Evolutionary conservation across 257 asterid genomes (phyloP).

Genomic region (Nicotiana tomentosiformis): DNA sequence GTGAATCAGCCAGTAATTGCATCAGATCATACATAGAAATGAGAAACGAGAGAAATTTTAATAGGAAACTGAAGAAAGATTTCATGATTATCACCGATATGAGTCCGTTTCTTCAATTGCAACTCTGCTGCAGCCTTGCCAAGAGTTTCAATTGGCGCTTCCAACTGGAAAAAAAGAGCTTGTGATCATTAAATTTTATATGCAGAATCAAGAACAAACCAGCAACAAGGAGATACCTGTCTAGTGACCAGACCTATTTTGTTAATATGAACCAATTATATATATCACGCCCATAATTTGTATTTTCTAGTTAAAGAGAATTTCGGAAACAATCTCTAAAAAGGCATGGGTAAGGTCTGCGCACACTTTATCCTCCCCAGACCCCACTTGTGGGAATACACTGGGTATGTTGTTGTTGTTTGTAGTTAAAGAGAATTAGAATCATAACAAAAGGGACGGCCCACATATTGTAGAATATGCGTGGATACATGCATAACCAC

Average conservation of each 20-base stretch:
- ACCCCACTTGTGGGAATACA: no score
- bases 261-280: background rate
- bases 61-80: background rate
- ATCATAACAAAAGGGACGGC: background rate
- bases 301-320: no score
- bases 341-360: no score
- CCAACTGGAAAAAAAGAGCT: conserved; percentile 51
- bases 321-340: no score
- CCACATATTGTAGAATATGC: background rate
- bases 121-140: conserved; percentile 83
- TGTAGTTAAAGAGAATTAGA: background rate
- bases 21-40: background rate
- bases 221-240: background rate
- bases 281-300: background rate
- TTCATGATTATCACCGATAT: conserved; percentile 47
- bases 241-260: background rate
- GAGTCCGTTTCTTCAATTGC: conserved; percentile 69
- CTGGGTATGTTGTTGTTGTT: no score
- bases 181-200: background rate
- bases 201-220: background rate
- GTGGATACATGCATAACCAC: background rate
- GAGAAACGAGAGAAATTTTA: background rate
- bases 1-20: conserved; percentile 5
- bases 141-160: conserved; percentile 58
- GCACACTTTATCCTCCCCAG: no score